Evolutionary conservation across 805 yeast genomes (phyloP), one percentile per base, ranked within the genome.

Genomic region (Saccharomycopsis olivae): DNA sequence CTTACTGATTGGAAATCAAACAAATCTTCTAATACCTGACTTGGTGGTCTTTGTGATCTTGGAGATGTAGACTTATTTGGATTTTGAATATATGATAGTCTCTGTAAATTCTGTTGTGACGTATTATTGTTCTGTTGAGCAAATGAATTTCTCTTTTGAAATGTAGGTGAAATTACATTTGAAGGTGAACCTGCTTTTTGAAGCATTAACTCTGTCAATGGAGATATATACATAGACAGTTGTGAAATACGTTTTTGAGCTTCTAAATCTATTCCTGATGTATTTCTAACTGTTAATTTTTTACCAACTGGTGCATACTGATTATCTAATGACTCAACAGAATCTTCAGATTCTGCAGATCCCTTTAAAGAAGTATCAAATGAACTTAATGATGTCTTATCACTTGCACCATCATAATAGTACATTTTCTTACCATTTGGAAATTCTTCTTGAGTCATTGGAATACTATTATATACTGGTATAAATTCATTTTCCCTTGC

Each of bases 201-300:
- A 17, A 20, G 21, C 39, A 29, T 36, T 9, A 36, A 15, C 13
- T 36, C 39, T 9, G 39, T 36, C 33, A 36, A 36, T 10, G 39
- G 39, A n/a, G 35, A 29, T 11, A 36, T 20, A 18, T 29, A 36
- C 35, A 29, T 29, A 10, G 28, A n/a, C 19, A 35, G n/a, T 27
- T 35, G 38, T 4, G 30, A 15, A 35, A 25, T 17, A 27, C 8
- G 5, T 28, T 28, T 6, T n/a, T 28, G 31, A 8, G 8, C 11
- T 24, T 24, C 11, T 9, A 24, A 9, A 29, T 29, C 33, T 14
- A n/a, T 10, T 11, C 17, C 23, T 14, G 25, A 9, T 27, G 18
- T 21, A 5, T 36, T 24, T 13, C 29, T 31, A 8, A 18, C 18
- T 4, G 39, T 30, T 5, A 36, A 20, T 17, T 36, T 36, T 16